A percentile compares a stretch with the other conserved stretches of the same genome.
These are phyloP conservation scores for Cercospora beticola DNA, from an alignment of 2,329 filamentous ascomycete genomes.

Conservation along the genomic window DNA sequence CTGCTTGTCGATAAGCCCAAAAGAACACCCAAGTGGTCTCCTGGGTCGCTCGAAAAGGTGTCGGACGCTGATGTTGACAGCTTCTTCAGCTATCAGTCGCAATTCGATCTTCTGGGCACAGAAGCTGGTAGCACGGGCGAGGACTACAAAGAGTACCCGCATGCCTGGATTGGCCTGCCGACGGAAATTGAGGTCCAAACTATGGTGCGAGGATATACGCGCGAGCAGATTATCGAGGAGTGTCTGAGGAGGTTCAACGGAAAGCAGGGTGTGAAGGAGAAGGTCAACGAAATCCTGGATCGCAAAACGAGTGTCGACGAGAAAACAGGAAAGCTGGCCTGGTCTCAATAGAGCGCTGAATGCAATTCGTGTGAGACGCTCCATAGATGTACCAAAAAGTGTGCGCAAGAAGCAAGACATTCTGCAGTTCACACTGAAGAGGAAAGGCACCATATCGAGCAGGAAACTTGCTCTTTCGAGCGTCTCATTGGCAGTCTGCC, in stretches of 20 bases:
- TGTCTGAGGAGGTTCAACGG: slow-evolving; percentile 45
- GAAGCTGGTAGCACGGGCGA: slow-evolving; percentile 39
- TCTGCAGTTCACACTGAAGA: background rate
- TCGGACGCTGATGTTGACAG: slow-evolving; percentile 56
- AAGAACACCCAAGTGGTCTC: slow-evolving; percentile 71
- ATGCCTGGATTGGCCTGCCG: slow-evolving; percentile 69
- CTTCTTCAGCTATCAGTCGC: slow-evolving; percentile 54
- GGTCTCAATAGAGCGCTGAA: background rate
- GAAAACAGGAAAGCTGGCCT: background rate
- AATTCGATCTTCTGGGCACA: slow-evolving; percentile 57
- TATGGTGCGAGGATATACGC: slow-evolving; percentile 38
- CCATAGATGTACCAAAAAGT: background rate
- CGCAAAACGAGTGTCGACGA: slow-evolving; percentile 33
- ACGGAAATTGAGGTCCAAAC: slow-evolving; percentile 62
- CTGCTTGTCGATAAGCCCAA: slow-evolving; percentile 70
- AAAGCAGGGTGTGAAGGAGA: slow-evolving; percentile 54
- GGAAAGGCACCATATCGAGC: background rate
- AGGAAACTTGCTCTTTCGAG: background rate
- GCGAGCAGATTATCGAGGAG: slow-evolving; percentile 41
- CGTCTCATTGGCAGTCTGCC: background rate
- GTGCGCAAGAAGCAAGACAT: background rate
- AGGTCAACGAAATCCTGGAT: slow-evolving; percentile 63
- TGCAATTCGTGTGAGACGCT: background rate
- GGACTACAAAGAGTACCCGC: slow-evolving; percentile 73
- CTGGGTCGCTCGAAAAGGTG: slow-evolving; percentile 69